Conservation (phyloP, 78 protist species). For the Dictyostelium purpureum region DNA sequence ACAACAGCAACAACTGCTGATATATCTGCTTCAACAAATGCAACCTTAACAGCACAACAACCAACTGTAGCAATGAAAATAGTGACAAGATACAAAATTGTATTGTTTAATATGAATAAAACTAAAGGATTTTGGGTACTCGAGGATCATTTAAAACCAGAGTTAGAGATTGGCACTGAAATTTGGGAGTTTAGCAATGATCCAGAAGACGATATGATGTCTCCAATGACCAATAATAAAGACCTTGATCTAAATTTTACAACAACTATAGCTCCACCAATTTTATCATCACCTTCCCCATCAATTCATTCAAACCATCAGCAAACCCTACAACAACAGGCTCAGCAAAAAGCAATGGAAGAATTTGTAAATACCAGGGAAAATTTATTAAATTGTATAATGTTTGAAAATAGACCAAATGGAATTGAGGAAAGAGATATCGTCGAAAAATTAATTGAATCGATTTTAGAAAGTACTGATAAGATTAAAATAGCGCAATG, state of each 20-base stretch:
- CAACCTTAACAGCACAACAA: background rate
- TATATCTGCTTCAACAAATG: background rate
- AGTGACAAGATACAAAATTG: constrained; percentile 41
- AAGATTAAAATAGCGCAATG: constrained; percentile 25
- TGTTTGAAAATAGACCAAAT: constrained; percentile 9
- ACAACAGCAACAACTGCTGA: background rate
- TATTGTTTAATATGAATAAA: constrained; percentile 75
- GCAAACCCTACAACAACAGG: background rate
- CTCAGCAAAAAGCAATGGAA: background rate
- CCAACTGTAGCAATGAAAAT: background rate
- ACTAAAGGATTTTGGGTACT: constrained; percentile 76
- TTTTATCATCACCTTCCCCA: background rate
- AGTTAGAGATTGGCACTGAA: constrained; percentile 48
- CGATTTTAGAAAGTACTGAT: constrained; percentile 15
- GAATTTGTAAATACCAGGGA: background rate
- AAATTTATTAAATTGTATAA: background rate
- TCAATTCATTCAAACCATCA: background rate
- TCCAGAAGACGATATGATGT: constrained; percentile 48
- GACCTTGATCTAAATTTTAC: background rate
- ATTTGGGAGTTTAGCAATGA: constrained; percentile 72
- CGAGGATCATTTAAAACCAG: constrained; percentile 38
- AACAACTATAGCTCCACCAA: background rate
- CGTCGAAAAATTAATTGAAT: constrained; percentile 41
- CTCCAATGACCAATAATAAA: background rate
- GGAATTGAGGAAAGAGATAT: constrained; percentile 13